Evolutionary conservation across 495 filamentous ascomycete species (phyloP).

Genomic region (Aspergillus carlsbadensis): DNA sequence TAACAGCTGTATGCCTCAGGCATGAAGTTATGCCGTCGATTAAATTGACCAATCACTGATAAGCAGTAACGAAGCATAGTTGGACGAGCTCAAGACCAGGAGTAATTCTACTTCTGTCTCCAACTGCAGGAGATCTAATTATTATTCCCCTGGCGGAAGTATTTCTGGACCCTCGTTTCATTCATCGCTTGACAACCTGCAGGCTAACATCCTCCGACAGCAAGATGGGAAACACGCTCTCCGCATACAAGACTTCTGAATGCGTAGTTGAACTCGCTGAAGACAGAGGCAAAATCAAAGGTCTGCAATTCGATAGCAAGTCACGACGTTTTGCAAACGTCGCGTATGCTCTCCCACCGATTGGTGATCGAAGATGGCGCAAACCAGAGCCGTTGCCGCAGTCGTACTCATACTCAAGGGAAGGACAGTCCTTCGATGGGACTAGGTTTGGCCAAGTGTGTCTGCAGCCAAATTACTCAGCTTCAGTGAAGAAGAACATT

Average conservation of each 20-base stretch:
- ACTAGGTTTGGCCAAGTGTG: conserved; percentile 42
- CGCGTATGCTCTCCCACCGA: conserved; percentile 47
- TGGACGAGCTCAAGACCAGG: no score
- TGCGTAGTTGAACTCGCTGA: conserved; percentile 6
- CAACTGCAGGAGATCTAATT: no score
- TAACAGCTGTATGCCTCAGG: background rate
- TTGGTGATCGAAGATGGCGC: conserved; percentile 39
- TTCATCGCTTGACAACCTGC: no score
- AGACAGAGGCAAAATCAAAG: conserved; percentile 14
- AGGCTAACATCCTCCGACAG: background rate
- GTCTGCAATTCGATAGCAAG: conserved; percentile 26
- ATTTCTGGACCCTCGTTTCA: no score
- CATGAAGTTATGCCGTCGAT: conserved; percentile 10
- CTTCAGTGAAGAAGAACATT: conserved; percentile 21
- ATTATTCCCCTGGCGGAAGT: no score
- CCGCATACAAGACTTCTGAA: conserved; percentile 8
- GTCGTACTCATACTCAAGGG: conserved; percentile 26
- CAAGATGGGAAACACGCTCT: conserved; percentile 14
- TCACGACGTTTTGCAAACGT: conserved; percentile 38
- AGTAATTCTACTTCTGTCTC: no score
- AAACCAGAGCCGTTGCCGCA: conserved; percentile 42
- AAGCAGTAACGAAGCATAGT: background rate
- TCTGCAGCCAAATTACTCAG: conserved; percentile 36
- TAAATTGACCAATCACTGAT: conserved; percentile 11
- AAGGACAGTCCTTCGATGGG: conserved; percentile 35